These are phyloP conservation scores for Aureobasidium sp. DNA, from an alignment of 2,329 filamentous ascomycete genomes.

Conservation along the genomic window DNA sequence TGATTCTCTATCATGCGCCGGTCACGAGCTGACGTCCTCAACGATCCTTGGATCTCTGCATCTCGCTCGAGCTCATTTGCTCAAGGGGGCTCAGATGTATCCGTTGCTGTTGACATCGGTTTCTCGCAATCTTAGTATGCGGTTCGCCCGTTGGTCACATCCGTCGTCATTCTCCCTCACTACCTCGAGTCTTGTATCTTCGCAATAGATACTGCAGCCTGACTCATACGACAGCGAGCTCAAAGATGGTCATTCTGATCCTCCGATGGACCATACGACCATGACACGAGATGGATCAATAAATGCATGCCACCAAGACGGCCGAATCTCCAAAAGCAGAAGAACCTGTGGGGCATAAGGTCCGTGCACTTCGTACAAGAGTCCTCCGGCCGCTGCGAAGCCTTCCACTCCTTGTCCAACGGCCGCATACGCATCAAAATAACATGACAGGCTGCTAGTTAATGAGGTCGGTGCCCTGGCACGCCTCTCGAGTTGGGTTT, in stretches of 20 bases:
- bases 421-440: conserved; percentile 3
- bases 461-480: conserved; percentile 6
- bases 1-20: neutral
- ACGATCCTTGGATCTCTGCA: neutral
- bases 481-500: neutral
- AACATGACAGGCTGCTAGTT: conserved; percentile 1
- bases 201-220: neutral
- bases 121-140: conserved; percentile 14
- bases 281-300: conserved; percentile 10
- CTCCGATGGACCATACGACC: neutral
- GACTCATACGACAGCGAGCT: neutral
- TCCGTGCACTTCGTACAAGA: conserved; percentile 14
- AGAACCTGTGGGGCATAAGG: conserved; percentile 6
- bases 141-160: conserved; percentile 7
- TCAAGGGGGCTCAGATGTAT: conserved; percentile 1
- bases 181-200: neutral
- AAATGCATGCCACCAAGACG: neutral
- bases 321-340: neutral
- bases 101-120: conserved; percentile 12
- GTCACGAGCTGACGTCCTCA: too few species aligned
- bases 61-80: neutral
- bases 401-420: conserved; percentile 12
- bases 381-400: neutral
- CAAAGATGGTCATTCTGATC: neutral
- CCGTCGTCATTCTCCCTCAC: neutral